These are phyloP conservation scores for Talaromyces sp. DNA, from an alignment of 2,329 filamentous ascomycete species.

Conservation along the genomic window DNA sequence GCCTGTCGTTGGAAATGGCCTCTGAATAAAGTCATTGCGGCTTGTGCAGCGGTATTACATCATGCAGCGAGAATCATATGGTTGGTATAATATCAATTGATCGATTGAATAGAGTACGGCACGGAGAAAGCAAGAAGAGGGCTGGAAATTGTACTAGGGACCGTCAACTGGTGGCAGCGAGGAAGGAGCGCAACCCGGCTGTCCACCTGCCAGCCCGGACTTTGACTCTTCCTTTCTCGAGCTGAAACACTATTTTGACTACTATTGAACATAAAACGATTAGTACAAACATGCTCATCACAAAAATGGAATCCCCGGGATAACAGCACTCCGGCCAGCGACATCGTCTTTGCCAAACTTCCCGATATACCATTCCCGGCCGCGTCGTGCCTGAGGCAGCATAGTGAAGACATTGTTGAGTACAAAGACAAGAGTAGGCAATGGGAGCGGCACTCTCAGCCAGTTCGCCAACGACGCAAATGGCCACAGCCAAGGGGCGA, in stretches of 20 bases:
- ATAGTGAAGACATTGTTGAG: conserved; percentile 87
- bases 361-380: conserved; percentile 79
- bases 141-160: too few relatives aligned
- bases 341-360: conserved; percentile 84
- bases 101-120: background rate
- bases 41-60: background rate
- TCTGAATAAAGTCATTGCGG: conserved; percentile 9
- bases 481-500: conserved; percentile 35
- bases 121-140: background rate
- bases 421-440: conserved; percentile 75
- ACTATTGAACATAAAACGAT: background rate
- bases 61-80: background rate
- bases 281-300: conserved; percentile 13
- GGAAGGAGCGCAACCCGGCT: background rate
- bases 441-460: conserved; percentile 48
- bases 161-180: background rate
- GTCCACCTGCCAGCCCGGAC: background rate
- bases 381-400: conserved; percentile 78
- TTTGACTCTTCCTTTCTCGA: background rate
- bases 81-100: background rate
- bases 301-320: conserved; percentile 50
- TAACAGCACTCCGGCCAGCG: conserved; percentile 67
- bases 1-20: conserved; percentile 5
- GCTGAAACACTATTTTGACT: background rate
- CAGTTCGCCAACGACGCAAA: conserved; percentile 23